Evolutionary conservation across 1,284 basidiomycete species (phyloP), one percentile per base, ranked within the genome.

Genomic region (Ceratobasidium sp.): DNA sequence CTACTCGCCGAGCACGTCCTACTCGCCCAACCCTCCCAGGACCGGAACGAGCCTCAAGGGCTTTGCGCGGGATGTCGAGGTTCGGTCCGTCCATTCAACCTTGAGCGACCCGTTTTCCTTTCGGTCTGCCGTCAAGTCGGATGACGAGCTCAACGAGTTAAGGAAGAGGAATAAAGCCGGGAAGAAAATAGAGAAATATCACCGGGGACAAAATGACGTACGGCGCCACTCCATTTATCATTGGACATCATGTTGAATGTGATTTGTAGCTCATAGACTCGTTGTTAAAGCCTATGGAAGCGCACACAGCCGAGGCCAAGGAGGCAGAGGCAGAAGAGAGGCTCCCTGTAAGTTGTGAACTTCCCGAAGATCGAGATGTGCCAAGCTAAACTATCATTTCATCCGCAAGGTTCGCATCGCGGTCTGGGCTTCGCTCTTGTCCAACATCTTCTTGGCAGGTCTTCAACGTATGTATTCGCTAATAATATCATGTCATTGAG

Each of bases 251-350:
- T 13, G 51, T 34, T 69, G 49, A 63, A 24, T 2, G n/a, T 69
- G 54, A 34, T n/a, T 39, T 41, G 27, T 61, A 94, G 88, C 91
- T 97, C 77, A 98, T 98, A 77, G 82, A 84, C 43, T 88, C 88
- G 24, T 83, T 98, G 74, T 87, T 98, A 72, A 98, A 98, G 83
- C 89, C 95, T 0, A 92, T 97, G 89, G 91, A 93, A 64, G 89
- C 90, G 53, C 93, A 96, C 79, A 92, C 91, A 0, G 86, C 87
- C 76, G 91, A 94, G 76, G 91, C 92, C 31, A 86, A 85, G 77
- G 84, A 85, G 24, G 87, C 89, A 34, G 89, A 91, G 79, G 87
- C 91, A 54, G 84, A 85, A 31, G 84, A 86, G 46, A 88, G 90
- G 43, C 79, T 92, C 64, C 86, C 90, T 13, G 93, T 93, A 79